These are phyloP conservation scores for Lepiota venenata DNA, from an alignment of 768 basidiomycete species.

Conservation along the genomic window DNA sequence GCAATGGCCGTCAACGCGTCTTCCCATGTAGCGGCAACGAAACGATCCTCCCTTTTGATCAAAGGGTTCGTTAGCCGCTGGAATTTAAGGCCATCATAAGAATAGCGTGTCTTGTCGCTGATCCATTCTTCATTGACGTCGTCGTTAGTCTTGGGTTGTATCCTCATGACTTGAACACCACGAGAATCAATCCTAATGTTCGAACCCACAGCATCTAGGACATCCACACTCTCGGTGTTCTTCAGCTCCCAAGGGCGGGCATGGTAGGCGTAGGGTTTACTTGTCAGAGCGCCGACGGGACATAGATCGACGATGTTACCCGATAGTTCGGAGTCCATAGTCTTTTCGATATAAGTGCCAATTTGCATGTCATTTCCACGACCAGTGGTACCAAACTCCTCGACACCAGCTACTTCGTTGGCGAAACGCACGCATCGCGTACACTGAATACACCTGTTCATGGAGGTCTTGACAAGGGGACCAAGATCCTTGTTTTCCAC, in stretches of 20 bases:
- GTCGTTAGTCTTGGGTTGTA: conserved; percentile 95
- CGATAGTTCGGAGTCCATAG: conserved; percentile 95
- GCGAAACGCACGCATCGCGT: conserved; percentile 99
- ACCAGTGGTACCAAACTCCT: conserved; percentile 95
- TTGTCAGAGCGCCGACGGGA: conserved; percentile 96
- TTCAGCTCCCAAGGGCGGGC: conserved; percentile 99
- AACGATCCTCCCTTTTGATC: conserved; percentile 88
- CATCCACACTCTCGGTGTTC: conserved; percentile 95
- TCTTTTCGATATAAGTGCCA: conserved; percentile 97
- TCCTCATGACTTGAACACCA: conserved; percentile 94
- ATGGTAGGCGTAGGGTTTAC: conserved; percentile 98
- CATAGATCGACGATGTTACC: conserved; percentile 98
- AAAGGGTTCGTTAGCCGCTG: conserved; percentile 93
- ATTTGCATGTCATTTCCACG: conserved; percentile 99
- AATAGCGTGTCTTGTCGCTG: conserved; percentile 96
- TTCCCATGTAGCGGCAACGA: conserved; percentile 89
- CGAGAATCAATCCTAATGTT: conserved; percentile 97
- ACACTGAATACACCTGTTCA: conserved; percentile 99
- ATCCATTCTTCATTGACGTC: conserved; percentile 99
- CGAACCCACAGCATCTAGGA: conserved; percentile 91
- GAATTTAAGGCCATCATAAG: conserved; percentile 93
- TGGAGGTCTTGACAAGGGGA: conserved; percentile 96
- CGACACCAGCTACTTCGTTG: conserved; percentile 98
- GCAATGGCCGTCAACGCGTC: conserved; percentile 77
- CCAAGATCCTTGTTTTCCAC: conserved; percentile 98